Percentiles rank a stretch among this genome's conserved stretches.
phyloP scores from a whole-genome alignment of 2,329 filamentous ascomycete species.

The Talaromyces funiculosus region DNA sequence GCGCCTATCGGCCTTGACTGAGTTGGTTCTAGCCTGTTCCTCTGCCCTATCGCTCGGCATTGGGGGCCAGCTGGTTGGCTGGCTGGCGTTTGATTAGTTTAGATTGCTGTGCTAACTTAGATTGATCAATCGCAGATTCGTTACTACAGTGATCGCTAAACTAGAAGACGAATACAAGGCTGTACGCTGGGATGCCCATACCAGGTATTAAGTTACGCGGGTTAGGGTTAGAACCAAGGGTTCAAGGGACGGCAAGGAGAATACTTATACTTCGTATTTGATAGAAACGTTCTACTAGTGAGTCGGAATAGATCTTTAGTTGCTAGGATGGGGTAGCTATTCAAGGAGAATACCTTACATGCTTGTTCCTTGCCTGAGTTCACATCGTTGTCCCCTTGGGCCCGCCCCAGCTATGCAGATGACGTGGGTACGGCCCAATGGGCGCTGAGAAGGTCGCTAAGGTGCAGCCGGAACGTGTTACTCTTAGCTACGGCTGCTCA shows the following conservation, averaged over 20 bases:
- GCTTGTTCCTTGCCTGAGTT: not conserved
- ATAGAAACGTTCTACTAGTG: not conserved
- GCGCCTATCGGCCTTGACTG: conserved; percentile 1
- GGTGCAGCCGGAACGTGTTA: conserved; percentile 8
- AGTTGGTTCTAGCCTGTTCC: not conserved
- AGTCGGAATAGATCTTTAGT: not conserved
- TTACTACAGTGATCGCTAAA: not conserved
- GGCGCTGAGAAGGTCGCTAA: not conserved
- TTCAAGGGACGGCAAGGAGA: not conserved
- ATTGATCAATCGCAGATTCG: not conserved
- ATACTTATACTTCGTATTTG: not conserved
- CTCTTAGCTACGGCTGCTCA: not conserved
- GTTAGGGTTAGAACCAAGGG: not conserved
- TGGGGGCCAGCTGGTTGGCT: not conserved
- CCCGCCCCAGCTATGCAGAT: conserved; percentile 1
- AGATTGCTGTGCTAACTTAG: too few relatives aligned
- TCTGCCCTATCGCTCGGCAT: conserved; percentile 2
- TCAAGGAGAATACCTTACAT: not conserved
- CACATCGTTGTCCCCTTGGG: not conserved
- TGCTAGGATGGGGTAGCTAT: not conserved
- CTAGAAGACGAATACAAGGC: not conserved
- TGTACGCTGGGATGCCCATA: not conserved
- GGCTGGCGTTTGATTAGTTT: not conserved
- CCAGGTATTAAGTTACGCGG: not conserved
- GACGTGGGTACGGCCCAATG: conserved; percentile 2